These are phyloP conservation scores for Leersia perrieri DNA, from an alignment of 176 grass and related monocot species.

Conservation along the genomic window DNA sequence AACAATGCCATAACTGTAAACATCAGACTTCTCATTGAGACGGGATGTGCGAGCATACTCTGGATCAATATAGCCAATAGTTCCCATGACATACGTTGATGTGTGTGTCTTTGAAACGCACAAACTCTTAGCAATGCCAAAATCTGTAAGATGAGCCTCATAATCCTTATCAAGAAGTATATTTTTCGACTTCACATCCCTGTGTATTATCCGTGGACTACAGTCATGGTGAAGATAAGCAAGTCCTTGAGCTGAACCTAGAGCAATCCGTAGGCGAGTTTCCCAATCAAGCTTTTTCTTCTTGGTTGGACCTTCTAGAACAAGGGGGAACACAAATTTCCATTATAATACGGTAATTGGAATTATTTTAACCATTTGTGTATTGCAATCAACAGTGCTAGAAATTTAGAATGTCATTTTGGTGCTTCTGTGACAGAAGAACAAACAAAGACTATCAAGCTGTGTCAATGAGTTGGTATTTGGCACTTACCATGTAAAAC, in stretches of 20 bases:
- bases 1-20: conserved; percentile 95
- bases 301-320: conserved; percentile 63
- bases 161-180: conserved; percentile 95
- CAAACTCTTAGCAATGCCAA: conserved; percentile 94
- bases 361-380: background rate
- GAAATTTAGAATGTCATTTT: background rate
- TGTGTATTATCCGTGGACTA: conserved; percentile 85
- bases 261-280: conserved; percentile 64
- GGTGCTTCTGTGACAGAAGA: conserved; percentile 16
- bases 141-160: conserved; percentile 89
- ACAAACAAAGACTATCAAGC: conserved; percentile 7
- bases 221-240: conserved; percentile 98
- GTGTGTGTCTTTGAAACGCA: conserved; percentile 96
- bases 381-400: background rate
- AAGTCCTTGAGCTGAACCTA: conserved; percentile 85
- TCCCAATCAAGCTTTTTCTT: conserved; percentile 98
- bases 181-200: conserved; percentile 96
- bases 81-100: conserved; percentile 97
- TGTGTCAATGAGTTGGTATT: background rate
- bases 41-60: conserved; percentile 93
- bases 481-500: conserved; percentile 81
- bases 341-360: background rate
- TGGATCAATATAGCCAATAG: conserved; percentile 95
- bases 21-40: conserved; percentile 92
- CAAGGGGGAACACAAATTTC: background rate